Evolutionary conservation across 768 basidiomycete genomes (phyloP).

Genomic region (Boletus insuetus): DNA sequence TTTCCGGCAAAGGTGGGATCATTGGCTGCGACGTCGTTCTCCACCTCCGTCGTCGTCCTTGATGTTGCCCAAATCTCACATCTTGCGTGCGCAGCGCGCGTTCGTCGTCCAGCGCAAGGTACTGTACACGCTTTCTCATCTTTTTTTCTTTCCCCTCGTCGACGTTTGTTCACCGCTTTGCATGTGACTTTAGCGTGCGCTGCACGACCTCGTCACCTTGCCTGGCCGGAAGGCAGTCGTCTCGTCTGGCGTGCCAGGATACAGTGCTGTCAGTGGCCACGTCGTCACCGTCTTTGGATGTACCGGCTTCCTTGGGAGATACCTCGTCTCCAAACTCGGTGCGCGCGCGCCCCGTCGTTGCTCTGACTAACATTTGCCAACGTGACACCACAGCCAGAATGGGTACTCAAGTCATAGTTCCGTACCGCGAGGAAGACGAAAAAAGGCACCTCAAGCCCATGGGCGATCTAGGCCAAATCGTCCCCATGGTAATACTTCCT

Average conservation of each 20-base stretch:
- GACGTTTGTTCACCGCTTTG: neutral
- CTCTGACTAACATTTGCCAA: neutral
- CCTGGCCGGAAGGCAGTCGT: conserved; percentile 65
- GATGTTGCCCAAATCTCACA: conserved; percentile 46
- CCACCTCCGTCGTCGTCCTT: conserved; percentile 15
- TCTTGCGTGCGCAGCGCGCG: conserved; percentile 54
- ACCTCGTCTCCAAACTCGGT: conserved; percentile 93
- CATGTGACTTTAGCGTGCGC: conserved; percentile 51
- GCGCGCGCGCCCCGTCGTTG: conserved; percentile 6
- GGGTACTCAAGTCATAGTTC: conserved; percentile 92
- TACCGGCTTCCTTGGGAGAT: conserved; percentile 93
- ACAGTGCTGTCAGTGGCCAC: conserved; percentile 87
- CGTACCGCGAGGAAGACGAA: conserved; percentile 94
- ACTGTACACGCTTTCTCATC: neutral
- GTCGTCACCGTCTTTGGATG: conserved; percentile 96
- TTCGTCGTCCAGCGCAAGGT: conserved; percentile 48
- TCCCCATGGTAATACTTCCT: conserved; percentile 70
- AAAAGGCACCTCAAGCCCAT: conserved; percentile 86
- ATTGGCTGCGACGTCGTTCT: neutral
- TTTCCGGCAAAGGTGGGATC: conserved; percentile 20
- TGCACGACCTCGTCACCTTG: conserved; percentile 68
- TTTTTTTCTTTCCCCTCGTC: neutral
- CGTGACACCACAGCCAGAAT: conserved; percentile 62
- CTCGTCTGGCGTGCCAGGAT: conserved; percentile 75
- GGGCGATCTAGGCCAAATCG: conserved; percentile 96